Conservation (phyloP, 1,284 basidiomycete species). For the Ustilago tritici region DNA sequence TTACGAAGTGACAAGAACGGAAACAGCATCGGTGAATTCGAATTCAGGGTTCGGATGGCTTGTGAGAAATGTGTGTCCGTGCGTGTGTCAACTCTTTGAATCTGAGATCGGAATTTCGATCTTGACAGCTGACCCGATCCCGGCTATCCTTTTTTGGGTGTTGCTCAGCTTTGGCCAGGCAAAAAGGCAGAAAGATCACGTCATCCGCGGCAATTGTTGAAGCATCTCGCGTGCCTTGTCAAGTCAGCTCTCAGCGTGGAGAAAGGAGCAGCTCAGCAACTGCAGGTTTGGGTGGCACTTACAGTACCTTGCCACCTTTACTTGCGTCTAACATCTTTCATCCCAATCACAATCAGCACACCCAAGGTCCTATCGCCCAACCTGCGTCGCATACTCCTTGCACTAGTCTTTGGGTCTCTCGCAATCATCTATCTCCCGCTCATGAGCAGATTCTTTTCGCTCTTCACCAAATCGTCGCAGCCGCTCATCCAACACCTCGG, state of each 20-base stretch:
- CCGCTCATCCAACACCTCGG: conserved; percentile 52
- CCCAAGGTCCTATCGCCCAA: conserved; percentile 13
- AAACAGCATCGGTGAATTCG: background rate
- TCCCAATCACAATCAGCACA: background rate
- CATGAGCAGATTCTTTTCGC: conserved; percentile 58
- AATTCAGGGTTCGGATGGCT: background rate
- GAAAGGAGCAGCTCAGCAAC: background rate
- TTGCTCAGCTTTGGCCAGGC: conserved; percentile 5
- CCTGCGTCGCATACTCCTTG: conserved; percentile 29
- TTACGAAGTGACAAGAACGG: too few species aligned
- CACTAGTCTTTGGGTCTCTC: conserved; percentile 16
- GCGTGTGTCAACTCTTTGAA: conserved; percentile 7
- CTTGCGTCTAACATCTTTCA: background rate
- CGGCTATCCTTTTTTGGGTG: conserved; percentile 33
- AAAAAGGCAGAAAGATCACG: conserved; percentile 13
- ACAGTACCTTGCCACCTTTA: conserved; percentile 6
- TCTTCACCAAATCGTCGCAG: conserved; percentile 48
- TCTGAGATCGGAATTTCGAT: background rate
- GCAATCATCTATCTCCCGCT: conserved; percentile 28
- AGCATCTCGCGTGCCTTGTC: background rate
- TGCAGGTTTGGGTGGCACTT: conserved; percentile 2
- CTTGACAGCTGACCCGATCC: background rate
- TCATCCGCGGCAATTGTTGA: conserved; percentile 21
- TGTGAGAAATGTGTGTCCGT: conserved; percentile 9
- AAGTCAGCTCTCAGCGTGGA: conserved; percentile 2